These are phyloP conservation scores for Pythium rhizo-oryzae DNA, from an alignment of 352 stramenopile genomes.

Conservation along the genomic window DNA sequence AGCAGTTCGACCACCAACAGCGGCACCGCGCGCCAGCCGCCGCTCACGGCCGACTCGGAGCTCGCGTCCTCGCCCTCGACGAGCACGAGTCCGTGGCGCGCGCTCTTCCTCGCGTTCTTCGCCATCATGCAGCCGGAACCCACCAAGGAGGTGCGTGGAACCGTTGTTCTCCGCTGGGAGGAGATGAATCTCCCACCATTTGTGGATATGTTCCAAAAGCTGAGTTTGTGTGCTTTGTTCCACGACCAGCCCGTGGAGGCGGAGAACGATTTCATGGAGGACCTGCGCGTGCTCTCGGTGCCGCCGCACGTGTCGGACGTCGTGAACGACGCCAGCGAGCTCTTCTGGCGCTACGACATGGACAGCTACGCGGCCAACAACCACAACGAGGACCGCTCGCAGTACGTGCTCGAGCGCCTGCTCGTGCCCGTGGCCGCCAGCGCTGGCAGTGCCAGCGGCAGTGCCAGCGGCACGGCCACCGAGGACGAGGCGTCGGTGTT, in stretches of 20 bases:
- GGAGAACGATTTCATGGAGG: constrained; percentile 46
- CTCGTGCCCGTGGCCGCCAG: constrained; percentile 18
- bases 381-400: constrained; percentile 66
- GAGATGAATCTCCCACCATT: too few species aligned
- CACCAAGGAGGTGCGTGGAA: constrained; percentile 41
- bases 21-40: background rate
- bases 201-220: background rate
- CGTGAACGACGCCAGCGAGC: constrained; percentile 31
- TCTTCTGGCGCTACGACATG: constrained; percentile 74
- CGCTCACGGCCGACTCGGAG: background rate
- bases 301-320: constrained; percentile 59
- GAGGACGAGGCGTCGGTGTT: constrained; percentile 39
- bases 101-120: constrained; percentile 60
- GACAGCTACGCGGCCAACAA: constrained; percentile 70
- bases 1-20: background rate
- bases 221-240: constrained; percentile 4
- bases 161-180: background rate
- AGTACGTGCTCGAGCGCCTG: constrained; percentile 48
- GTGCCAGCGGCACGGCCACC: too few species aligned
- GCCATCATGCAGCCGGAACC: constrained; percentile 64
- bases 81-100: constrained; percentile 41
- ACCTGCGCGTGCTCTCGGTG: constrained; percentile 51
- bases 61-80: constrained; percentile 7
- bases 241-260: constrained; percentile 30
- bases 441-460: too few species aligned